These are phyloP conservation scores for Carex arenaria DNA, from an alignment of 202 grass and related monocot genomes.

Conservation along the genomic window DNA sequence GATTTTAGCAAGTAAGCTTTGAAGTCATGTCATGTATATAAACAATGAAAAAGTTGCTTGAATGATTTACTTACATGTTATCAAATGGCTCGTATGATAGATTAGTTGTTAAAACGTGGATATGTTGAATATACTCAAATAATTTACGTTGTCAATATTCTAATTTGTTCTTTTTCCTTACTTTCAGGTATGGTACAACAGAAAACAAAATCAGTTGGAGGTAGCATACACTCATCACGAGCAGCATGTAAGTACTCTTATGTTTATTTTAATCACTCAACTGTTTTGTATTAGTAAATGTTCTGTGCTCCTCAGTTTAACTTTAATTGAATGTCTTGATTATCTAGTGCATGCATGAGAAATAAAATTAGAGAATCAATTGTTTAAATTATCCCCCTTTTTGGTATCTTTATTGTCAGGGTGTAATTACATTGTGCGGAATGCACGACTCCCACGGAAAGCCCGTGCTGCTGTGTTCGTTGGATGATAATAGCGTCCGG, in stretches of 20 bases:
- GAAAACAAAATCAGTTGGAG: conserved; percentile 67
- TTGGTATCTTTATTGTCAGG: conserved; percentile 27
- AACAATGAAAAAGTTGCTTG: not conserved
- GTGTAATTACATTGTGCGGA: conserved; percentile 64
- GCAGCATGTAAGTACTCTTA: conserved; percentile 53
- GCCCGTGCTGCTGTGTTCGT: conserved; percentile 74
- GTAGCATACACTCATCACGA: conserved; percentile 72
- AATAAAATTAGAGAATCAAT: not conserved
- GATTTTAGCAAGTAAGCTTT: not conserved
- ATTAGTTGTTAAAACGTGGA: not conserved
- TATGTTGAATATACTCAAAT: not conserved
- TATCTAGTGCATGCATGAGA: not conserved
- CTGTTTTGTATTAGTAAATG: not conserved
- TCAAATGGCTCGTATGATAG: not conserved
- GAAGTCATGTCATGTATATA: not conserved
- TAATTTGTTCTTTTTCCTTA: not conserved
- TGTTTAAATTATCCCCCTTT: not conserved
- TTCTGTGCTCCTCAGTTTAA: not conserved
- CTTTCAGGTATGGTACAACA: conserved; percentile 67
- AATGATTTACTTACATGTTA: too few species aligned
- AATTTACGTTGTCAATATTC: not conserved
- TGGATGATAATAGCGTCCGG: conserved; percentile 71
- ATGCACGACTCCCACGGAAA: conserved; percentile 78
- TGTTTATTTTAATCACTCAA: not conserved
- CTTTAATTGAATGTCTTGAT: not conserved